Evolutionary conservation across 768 basidiomycete genomes (phyloP), one percentile per base, ranked within the genome.

Genomic region (Lepiota subincarnata): DNA sequence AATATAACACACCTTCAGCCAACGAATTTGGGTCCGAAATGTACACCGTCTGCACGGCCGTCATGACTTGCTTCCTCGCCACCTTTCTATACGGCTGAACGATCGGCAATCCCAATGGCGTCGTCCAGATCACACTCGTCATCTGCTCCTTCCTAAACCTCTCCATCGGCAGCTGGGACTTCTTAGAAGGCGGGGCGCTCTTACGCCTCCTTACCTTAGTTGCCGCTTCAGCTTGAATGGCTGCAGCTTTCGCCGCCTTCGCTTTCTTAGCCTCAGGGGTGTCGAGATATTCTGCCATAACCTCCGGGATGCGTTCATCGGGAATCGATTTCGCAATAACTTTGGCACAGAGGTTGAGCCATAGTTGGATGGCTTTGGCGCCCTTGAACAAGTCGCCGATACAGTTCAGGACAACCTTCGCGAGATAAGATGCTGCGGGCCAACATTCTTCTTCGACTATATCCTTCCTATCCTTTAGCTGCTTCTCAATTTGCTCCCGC

Each of bases 91-190:
- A 98, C 1, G 95, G 96, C 67, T 99, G 97, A 0, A 96, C 92
- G 60, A 99, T 90, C 0, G 96, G 97, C 56, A 98, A 67, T 2
- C 93, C 93, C n/a, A 99, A 73, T 3, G 92, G 88, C 0, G 96
- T 95, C 18, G 94, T 97, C 97, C 97, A 99, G 24, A 95, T 85
- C 4, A 99, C 92, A 6, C 85, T 78, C 18, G 92, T 88, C 96
- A 98, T 98, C 67, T 94, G 89, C 65, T 96, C 93, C 70, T 87
- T 89, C 64, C 77, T 79, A 57, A 90, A 61, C 16, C 81, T 73
- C 6, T 46, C 46, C 48, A 53, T 45, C 18, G 57, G 55, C 44
- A 54, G 37, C 34, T 31, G 37, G 38, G 36, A 18, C 22, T 55
- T 52, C 36, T 3, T 13, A 14, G 48, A 42, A 1, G 22, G 40